These are phyloP conservation scores for Lactarius pseudohatsudake DNA, from an alignment of 768 basidiomycete genomes.

Conservation along the genomic window DNA sequence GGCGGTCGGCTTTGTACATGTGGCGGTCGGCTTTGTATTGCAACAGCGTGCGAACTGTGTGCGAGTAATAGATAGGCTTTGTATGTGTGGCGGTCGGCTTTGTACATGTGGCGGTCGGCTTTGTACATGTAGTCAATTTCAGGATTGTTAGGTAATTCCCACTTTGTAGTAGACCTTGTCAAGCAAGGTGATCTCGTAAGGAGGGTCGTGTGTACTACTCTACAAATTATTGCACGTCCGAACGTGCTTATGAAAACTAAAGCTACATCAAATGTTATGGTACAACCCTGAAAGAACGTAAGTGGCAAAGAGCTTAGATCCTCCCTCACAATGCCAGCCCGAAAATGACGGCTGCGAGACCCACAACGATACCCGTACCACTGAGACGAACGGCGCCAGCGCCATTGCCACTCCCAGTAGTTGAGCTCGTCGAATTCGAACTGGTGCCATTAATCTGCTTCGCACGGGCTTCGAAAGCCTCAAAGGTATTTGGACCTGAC, in stretches of 20 bases:
- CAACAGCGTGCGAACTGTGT: too few relatives aligned
- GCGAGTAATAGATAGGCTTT: too few relatives aligned
- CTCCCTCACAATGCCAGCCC: slow-evolving; percentile 21
- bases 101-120: too few relatives aligned
- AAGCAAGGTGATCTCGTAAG: too few relatives aligned
- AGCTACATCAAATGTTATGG: slow-evolving; percentile 12
- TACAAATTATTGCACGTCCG: slow-evolving; percentile 4
- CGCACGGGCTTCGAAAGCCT: slow-evolving; percentile 50
- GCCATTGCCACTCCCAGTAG: slow-evolving; percentile 16
- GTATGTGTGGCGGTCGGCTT: too few relatives aligned
- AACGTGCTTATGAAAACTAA: slow-evolving; percentile 8
- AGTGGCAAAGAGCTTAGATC: background rate
- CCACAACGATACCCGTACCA: slow-evolving; percentile 7
- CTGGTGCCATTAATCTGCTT: slow-evolving; percentile 44
- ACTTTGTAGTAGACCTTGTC: too few relatives aligned
- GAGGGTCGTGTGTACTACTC: slow-evolving; percentile 4
- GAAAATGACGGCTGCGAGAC: slow-evolving; percentile 4
- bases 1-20: too few relatives aligned
- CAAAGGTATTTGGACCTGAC: slow-evolving; percentile 50
- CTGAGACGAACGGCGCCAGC: slow-evolving; percentile 26
- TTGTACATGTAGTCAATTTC: too few relatives aligned
- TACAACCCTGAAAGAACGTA: slow-evolving; percentile 23
- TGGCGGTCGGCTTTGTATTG: too few relatives aligned
- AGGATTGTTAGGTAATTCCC: too few relatives aligned
- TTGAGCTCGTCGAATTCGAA: slow-evolving; percentile 17